Evolutionary conservation across 2,329 filamentous ascomycete genomes (phyloP).

Genomic region (Neocucurbitaria cava): DNA sequence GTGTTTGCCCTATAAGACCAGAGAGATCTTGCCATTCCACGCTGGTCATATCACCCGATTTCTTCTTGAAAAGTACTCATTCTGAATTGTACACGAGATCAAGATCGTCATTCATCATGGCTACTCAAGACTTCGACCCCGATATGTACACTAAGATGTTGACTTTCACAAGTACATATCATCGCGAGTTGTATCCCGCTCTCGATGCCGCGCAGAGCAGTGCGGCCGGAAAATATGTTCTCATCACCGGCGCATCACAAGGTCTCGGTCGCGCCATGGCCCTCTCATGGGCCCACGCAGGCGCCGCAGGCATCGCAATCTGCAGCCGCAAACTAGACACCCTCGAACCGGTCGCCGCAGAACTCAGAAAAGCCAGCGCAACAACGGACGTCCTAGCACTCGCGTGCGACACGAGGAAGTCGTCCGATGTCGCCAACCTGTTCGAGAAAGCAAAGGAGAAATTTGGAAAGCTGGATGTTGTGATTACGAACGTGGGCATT

Average conservation of each 20-base stretch:
- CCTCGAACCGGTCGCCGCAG: slow-evolving; percentile 27
- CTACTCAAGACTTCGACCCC: slow-evolving; percentile 9
- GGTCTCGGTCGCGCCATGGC: slow-evolving; percentile 33
- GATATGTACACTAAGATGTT: slow-evolving; percentile 20
- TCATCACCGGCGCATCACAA: slow-evolving; percentile 39
- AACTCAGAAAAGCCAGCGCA: neutral
- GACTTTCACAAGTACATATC: slow-evolving; percentile 19
- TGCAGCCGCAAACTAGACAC: slow-evolving; percentile 45
- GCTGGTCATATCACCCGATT: too few relatives aligned
- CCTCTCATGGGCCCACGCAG: slow-evolving; percentile 47
- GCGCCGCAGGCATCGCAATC: slow-evolving; percentile 50
- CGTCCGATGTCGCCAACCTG: neutral
- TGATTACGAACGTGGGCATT: slow-evolving; percentile 15
- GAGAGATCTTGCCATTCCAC: too few relatives aligned
- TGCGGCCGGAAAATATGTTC: slow-evolving; percentile 32
- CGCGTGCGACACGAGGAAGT: slow-evolving; percentile 6
- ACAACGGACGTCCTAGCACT: slow-evolving; percentile 8
- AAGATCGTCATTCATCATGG: neutral
- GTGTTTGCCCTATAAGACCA: too few relatives aligned
- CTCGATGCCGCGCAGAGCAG: slow-evolving; percentile 32
- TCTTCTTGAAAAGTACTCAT: too few relatives aligned
- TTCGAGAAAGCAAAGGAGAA: slow-evolving; percentile 6
- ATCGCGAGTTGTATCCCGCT: slow-evolving; percentile 30
- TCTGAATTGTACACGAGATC: too few relatives aligned
- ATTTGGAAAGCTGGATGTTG: slow-evolving; percentile 10